phyloP scores from a whole-genome alignment of 2,329 filamentous ascomycete genomes.

The Aquanectria penicillioides region DNA sequence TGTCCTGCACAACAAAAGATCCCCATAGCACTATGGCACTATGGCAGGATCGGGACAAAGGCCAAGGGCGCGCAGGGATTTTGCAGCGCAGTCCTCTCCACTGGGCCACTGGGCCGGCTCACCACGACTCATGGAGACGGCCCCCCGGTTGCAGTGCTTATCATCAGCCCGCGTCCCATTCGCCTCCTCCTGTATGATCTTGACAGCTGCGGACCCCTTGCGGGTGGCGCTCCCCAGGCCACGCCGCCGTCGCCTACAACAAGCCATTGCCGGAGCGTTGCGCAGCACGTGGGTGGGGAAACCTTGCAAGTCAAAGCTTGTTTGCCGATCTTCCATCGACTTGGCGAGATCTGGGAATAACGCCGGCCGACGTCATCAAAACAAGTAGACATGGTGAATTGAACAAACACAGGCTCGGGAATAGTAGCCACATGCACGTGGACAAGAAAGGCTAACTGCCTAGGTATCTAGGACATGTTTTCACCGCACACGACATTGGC shows the following conservation, averaged over 20 bases:
- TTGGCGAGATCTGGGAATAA: constrained; percentile 19
- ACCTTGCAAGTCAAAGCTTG: not conserved
- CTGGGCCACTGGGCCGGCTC: too few relatives aligned
- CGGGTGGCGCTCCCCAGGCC: not conserved
- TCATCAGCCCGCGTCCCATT: constrained; percentile 11
- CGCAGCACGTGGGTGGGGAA: constrained; percentile 31
- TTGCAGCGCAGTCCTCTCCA: too few relatives aligned
- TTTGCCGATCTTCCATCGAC: constrained; percentile 24
- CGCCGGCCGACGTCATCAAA: too few relatives aligned
- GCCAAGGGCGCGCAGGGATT: not conserved
- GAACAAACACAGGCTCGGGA: too few relatives aligned
- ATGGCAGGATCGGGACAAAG: not conserved
- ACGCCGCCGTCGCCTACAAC: not conserved
- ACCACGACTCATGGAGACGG: too few relatives aligned
- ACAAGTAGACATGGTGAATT: too few relatives aligned
- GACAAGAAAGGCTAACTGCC: too few relatives aligned
- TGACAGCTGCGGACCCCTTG: not conserved
- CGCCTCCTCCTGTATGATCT: not conserved
- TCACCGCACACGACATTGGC: too few relatives aligned
- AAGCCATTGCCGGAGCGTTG: constrained; percentile 13
- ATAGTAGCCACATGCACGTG: too few relatives aligned
- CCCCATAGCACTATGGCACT: too few relatives aligned
- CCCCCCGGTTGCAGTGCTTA: constrained; percentile 2
- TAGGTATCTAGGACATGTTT: too few relatives aligned
- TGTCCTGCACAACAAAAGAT: too few relatives aligned